Evolutionary conservation across 805 yeast species (phyloP).

Genomic region (Candida schatavii): DNA sequence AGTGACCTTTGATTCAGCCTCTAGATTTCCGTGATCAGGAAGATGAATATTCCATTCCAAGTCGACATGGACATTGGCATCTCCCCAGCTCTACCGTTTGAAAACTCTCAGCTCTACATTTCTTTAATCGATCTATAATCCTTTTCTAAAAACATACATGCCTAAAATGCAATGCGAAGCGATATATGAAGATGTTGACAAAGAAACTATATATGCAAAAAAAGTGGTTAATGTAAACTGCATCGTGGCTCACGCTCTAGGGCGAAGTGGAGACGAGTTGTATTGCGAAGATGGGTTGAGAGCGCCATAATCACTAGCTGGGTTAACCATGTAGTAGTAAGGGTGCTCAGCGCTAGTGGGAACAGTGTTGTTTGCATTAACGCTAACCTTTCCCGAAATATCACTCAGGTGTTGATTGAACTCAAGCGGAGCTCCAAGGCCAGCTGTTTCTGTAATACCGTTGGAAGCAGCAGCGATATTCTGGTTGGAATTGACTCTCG

Average conservation of each 20-base stretch:
- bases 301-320: not conserved
- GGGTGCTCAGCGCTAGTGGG: conserved; percentile 2
- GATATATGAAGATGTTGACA: too few species aligned
- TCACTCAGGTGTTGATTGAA: not conserved
- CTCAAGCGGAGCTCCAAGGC: conserved; percentile 3
- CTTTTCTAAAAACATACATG: too few species aligned
- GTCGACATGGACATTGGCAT: too few species aligned
- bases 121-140: too few species aligned
- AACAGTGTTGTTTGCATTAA: not conserved
- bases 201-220: too few species aligned
- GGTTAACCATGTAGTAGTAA: not conserved
- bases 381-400: not conserved
- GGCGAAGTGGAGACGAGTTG: conserved; percentile 2
- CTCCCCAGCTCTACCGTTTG: too few species aligned
- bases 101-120: too few species aligned
- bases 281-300: not conserved
- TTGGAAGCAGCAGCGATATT: not conserved
- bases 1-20: too few species aligned
- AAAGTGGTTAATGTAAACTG: not conserved
- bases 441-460: not conserved
- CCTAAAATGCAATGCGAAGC: too few species aligned
- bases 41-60: too few species aligned
- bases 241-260: not conserved
- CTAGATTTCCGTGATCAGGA: too few species aligned
- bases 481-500: not conserved